Evolutionary conservation across 805 yeast species (phyloP).

Genomic region (Kluyveromyces wickerhamii): DNA sequence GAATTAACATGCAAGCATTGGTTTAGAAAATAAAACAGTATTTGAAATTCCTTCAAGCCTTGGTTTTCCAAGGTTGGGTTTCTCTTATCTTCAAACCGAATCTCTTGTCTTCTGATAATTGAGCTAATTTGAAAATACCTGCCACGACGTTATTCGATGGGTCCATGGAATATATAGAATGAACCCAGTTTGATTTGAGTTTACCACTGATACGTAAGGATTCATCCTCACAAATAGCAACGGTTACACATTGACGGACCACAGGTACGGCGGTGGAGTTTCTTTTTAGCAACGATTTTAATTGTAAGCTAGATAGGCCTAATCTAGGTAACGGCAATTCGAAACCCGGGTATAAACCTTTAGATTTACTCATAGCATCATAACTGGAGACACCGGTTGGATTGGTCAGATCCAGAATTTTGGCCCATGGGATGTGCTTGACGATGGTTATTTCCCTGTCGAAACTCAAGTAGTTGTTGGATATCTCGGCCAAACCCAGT

Average conservation of each 20-base stretch:
- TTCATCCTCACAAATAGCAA: slow-evolving; percentile 53
- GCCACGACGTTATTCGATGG: slow-evolving; percentile 36
- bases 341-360: slow-evolving; percentile 51
- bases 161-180: slow-evolving; percentile 60
- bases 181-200: slow-evolving; percentile 69
- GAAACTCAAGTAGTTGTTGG: slow-evolving; percentile 70
- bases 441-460: slow-evolving; percentile 66
- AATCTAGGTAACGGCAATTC: slow-evolving; percentile 70
- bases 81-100: slow-evolving; percentile 63
- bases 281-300: slow-evolving; percentile 51
- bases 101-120: slow-evolving; percentile 56
- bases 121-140: slow-evolving; percentile 47
- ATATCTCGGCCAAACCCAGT: slow-evolving; percentile 72
- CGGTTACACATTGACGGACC: slow-evolving; percentile 75
- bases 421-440: slow-evolving; percentile 63
- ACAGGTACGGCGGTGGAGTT: slow-evolving; percentile 46
- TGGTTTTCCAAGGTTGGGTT: slow-evolving; percentile 46
- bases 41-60: too few relatives aligned
- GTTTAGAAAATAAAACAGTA: background rate
- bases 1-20: too few relatives aligned
- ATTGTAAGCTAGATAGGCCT: slow-evolving; percentile 61
- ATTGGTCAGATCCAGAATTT: slow-evolving; percentile 53
- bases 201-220: slow-evolving; percentile 81
- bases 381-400: slow-evolving; percentile 60
- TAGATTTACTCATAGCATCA: slow-evolving; percentile 54